Conservation (phyloP, 768 basidiomycete species). For the Mycena rebaudengoi region DNA sequence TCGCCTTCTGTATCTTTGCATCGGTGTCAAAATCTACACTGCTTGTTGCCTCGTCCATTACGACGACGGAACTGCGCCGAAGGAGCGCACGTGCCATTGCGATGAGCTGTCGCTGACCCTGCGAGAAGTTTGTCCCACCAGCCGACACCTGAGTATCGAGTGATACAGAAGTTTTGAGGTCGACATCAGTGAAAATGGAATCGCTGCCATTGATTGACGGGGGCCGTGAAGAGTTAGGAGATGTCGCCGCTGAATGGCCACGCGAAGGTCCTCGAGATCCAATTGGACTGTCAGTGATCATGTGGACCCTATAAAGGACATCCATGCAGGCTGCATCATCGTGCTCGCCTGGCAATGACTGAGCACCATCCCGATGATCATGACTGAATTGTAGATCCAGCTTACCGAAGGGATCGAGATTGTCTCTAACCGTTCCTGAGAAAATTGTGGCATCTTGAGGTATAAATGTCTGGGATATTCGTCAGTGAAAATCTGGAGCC, state of each 20-base stretch:
- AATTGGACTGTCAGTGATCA: constrained; percentile 62
- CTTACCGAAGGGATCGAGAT: constrained; percentile 23
- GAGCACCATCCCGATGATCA: neutral
- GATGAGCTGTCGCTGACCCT: constrained; percentile 89
- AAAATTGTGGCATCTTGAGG: constrained; percentile 67
- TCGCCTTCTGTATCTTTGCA: constrained; percentile 88
- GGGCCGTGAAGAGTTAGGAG: constrained; percentile 52
- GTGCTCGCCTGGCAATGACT: constrained; percentile 63
- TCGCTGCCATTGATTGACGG: constrained; percentile 50
- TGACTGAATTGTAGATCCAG: neutral
- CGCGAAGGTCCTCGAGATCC: constrained; percentile 61
- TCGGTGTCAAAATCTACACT: constrained; percentile 88
- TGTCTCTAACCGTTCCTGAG: constrained; percentile 57
- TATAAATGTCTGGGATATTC: constrained; percentile 53
- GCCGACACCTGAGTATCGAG: constrained; percentile 84
- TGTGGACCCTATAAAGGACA: constrained; percentile 82
- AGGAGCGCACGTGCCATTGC: constrained; percentile 87
- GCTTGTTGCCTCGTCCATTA: constrained; percentile 86
- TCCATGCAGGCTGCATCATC: constrained; percentile 83
- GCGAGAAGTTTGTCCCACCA: constrained; percentile 91
- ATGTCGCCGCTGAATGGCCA: constrained; percentile 54
- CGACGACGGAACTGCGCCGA: constrained; percentile 74
- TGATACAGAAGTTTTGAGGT: constrained; percentile 63
- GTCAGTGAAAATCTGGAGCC: neutral
- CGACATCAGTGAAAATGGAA: constrained; percentile 61